These are phyloP conservation scores for Ophiostoma sp. DNA, from an alignment of 2,329 filamentous ascomycete genomes.

Conservation along the genomic window DNA sequence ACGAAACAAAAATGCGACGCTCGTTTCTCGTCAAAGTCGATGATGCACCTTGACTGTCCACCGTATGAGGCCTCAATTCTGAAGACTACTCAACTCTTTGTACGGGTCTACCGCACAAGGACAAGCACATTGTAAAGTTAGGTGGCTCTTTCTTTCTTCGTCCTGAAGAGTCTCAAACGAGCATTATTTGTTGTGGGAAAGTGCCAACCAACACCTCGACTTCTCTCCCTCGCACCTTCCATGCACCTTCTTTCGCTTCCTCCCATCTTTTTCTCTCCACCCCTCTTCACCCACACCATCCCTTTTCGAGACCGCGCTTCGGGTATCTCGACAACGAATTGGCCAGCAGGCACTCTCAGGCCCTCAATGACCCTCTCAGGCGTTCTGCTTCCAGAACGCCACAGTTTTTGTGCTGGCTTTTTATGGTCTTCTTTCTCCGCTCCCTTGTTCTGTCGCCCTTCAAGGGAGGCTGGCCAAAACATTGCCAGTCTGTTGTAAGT, in stretches of 20 bases:
- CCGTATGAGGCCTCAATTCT: neutral
- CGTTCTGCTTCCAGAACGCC: neutral
- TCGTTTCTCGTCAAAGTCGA: neutral
- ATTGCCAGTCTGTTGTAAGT: neutral
- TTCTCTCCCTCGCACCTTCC: neutral
- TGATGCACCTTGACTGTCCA: neutral
- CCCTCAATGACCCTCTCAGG: neutral
- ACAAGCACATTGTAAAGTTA: neutral
- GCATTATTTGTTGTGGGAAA: neutral
- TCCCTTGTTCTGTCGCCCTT: neutral
- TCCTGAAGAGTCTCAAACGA: neutral
- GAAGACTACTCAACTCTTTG: neutral
- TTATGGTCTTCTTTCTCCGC: neutral
- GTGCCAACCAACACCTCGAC: neutral
- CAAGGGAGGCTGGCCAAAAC: neutral
- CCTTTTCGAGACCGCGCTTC: conserved; percentile 15
- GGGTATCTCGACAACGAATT: neutral
- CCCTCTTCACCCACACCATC: neutral
- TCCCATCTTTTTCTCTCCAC: neutral
- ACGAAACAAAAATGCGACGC: neutral
- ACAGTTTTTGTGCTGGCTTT: neutral
- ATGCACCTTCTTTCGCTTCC: neutral
- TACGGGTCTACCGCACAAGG: neutral
- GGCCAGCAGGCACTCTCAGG: neutral
- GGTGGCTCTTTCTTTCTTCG: neutral